Base-by-base conservation (phyloP, 768 basidiomycete species). In the Mycena galopus region DNA sequence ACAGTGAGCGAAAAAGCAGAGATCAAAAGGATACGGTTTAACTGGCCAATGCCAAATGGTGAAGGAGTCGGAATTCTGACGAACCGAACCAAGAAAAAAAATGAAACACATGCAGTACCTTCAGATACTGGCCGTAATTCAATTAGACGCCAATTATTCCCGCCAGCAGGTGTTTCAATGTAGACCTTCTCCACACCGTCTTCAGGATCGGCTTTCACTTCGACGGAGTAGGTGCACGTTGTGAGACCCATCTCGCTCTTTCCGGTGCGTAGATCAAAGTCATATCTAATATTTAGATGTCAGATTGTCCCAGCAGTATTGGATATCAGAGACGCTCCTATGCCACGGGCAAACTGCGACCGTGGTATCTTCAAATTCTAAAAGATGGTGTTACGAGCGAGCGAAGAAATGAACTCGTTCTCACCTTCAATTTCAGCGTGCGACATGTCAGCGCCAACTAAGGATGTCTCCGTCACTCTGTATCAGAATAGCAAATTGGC, bases 381-480 rank as follows among this genome's bases (percentile, higher is more conserved):
- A 9, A 50, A 50, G 7, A 7, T 4, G 16, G 21, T 9, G 21
- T 50, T 1, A 50, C n/a, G 47, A 23, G 47, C 8, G n/a, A 7
- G 23, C 6, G 4, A 50, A 23, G n/a, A 50, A 11, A 12, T 2
- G 47, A n/a, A 12, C 47, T 50, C 47, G 23, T 50, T 9, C n/a
- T 7, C n/a, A 50, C 47, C 47, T 76, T 93, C 92, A n/a, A 93
- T 92, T 47, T 93, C 92, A 1, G 93, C 93, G 82, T 94, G 92
- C 17, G 91, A 92, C 80, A 94, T 85, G 66, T 94, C 93, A 25
- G 93, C 93, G 3, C 93, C 93, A n/a, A n/a, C n/a, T n/a, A n/a
- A n/a, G n/a, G n/a, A n/a, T n/a, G n/a, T n/a, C n/a, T n/a, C n/a
- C n/a, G n/a, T n/a, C n/a, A n/a, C n/a, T n/a, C n/a, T n/a, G n/a